Evolutionary conservation across 345 rosid species (phyloP), one percentile per base, ranked within the genome.

Genomic region (Eucalyptus microcorys): DNA sequence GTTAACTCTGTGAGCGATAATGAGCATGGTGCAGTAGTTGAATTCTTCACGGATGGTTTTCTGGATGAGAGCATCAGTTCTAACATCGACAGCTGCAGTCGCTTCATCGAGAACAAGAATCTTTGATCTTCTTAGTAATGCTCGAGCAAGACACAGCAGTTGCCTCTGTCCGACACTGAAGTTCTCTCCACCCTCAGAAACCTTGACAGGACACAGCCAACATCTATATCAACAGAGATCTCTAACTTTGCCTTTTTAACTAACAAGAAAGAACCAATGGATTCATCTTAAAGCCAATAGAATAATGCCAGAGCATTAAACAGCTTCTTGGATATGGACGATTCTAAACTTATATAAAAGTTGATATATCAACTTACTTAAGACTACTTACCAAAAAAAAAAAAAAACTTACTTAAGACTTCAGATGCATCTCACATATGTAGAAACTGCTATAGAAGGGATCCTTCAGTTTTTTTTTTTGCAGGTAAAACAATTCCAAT

Each of bases 91-190:
- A 86, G 98, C 97, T 26, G 98, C 99, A 86, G 99, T 98, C 88
- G 99, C 99, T 93, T 98, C 99, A 86, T 98, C 99, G 1, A 97
- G 99, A 89, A 95, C 97, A 89, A 97, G 98, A 90, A 98, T 95
- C 94, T 98, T 98, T 32, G 98, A 95, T 91, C 95, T 94, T 84
- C 97, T 92, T 87, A 96, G 89, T 92, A 97, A 90, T 19, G 99
- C 98, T 84, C 99, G 96, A 17, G 99, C 97, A 91, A 97, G 97
- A 92, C 99, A 96, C 91, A 96, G 68, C n/a, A 97, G 88, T 86
- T 97, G 99, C 90, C 98, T 94, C 93, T 96, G 99, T 40, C 99
- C 98, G 43, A 96, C 96, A 87, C 99, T 97, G 90, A 96, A 97
- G 90, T 98, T 97, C 94, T 96, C 98, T 86, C 99, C 99, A 80